A percentile compares a stretch with the other conserved stretches of the same genome.
Conservation (phyloP, 257 asterid species). For the Nicotiana benthamiana region DNA sequence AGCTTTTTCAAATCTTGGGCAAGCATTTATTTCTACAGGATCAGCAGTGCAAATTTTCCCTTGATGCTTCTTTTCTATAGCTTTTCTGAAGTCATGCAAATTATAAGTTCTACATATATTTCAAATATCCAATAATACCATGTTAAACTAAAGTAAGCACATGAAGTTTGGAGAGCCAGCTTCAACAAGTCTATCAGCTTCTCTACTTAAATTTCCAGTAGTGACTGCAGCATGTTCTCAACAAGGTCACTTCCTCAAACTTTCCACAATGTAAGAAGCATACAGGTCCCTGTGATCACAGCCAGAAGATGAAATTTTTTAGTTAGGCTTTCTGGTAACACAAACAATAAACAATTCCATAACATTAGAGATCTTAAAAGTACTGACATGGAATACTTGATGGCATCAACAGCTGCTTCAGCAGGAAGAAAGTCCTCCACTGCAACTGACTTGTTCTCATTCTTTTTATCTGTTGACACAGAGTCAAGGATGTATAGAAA, state of each 20-base stretch:
- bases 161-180: not conserved
- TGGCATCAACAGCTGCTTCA: conserved; percentile 59
- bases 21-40: not conserved
- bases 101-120: not conserved
- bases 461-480: conserved; percentile 54
- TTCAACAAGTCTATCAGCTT: not conserved
- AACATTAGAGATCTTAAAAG: not conserved
- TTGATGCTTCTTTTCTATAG: not conserved
- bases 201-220: not conserved
- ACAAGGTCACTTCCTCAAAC: conserved; percentile 55
- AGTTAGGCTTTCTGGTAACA: not conserved
- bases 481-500: conserved; percentile 27
- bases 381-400: conserved; percentile 70
- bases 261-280: conserved; percentile 74
- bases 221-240: not conserved
- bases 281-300: conserved; percentile 63
- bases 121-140: not conserved
- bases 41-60: not conserved
- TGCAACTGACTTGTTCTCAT: conserved; percentile 75
- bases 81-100: not conserved
- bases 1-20: not conserved
- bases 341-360: not conserved
- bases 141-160: not conserved
- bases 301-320: not conserved
- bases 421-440: conserved; percentile 85